phyloP scores from a whole-genome alignment of 345 rosid species.

The Murraya koenigii region DNA sequence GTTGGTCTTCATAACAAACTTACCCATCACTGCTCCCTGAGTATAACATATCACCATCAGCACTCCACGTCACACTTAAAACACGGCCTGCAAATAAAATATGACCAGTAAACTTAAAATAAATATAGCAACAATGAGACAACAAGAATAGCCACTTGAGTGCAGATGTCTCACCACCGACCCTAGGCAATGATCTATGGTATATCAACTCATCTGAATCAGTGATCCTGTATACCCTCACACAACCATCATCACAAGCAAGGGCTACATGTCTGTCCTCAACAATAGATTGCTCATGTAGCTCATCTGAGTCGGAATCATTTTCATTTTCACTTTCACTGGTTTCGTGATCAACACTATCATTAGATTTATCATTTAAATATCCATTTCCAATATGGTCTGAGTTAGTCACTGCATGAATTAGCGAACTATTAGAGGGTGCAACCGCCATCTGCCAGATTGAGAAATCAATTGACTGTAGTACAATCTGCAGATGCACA shows the following conservation, averaged over 20 bases:
- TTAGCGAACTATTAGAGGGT: constrained; percentile 25
- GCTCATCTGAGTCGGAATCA: constrained; percentile 50
- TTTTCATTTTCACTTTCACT: constrained; percentile 61
- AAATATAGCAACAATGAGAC: constrained; percentile 14
- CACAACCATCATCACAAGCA: constrained; percentile 90
- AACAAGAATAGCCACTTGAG: constrained; percentile 15
- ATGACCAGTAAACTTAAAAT: constrained; percentile 7
- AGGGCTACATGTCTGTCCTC: constrained; percentile 54
- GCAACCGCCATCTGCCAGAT: constrained; percentile 95
- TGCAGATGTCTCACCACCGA: constrained; percentile 77
- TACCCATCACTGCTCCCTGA: constrained; percentile 96
- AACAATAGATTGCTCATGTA: constrained; percentile 26
- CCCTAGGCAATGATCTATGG: constrained; percentile 77
- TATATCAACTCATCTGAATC: constrained; percentile 57
- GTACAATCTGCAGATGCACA: constrained; percentile 51
- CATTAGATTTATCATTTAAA: constrained; percentile 35
- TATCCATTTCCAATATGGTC: constrained; percentile 50
- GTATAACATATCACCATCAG: constrained; percentile 57
- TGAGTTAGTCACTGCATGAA: constrained; percentile 28
- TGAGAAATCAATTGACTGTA: constrained; percentile 71
- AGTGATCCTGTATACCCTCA: constrained; percentile 56
- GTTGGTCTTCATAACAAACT: constrained; percentile 22
- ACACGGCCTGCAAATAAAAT: constrained; percentile 57
- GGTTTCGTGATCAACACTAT: constrained; percentile 36
- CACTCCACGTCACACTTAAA: constrained; percentile 76